A percentile compares a stretch with the other conserved stretches of the same genome.
phyloP scores from a whole-genome alignment of 2,329 filamentous ascomycete genomes.

The Arthroderma uncinatum region DNA sequence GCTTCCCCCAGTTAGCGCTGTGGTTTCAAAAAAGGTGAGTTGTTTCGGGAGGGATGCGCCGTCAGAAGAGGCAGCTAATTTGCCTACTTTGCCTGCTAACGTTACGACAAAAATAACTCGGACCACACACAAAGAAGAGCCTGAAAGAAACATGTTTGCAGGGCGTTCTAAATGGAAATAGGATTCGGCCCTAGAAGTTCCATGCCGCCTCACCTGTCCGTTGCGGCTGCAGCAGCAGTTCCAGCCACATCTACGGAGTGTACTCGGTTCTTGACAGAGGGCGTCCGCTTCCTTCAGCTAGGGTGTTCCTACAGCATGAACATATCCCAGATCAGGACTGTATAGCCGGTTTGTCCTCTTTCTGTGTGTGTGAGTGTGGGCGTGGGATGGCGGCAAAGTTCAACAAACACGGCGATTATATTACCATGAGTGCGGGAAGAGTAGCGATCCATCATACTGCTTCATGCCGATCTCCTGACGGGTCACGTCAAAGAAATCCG shows the following conservation, averaged over 20 bases:
- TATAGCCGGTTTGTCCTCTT: background rate
- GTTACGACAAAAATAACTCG: background rate
- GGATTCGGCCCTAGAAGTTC: background rate
- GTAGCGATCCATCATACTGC: background rate
- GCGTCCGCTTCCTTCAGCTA: background rate
- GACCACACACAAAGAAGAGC: background rate
- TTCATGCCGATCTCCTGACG: background rate
- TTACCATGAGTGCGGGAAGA: background rate
- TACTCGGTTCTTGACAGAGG: background rate
- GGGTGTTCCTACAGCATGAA: background rate
- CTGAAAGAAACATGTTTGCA: background rate
- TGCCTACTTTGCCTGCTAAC: background rate
- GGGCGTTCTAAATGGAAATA: background rate
- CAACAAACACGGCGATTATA: background rate
- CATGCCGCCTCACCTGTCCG: background rate
- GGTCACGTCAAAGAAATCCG: constrained; percentile 3
- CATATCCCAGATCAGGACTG: background rate
- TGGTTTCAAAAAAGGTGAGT: background rate
- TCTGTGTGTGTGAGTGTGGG: background rate
- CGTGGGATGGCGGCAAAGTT: background rate
- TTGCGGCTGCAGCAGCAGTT: constrained; percentile 2
- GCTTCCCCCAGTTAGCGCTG: background rate
- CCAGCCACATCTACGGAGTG: background rate
- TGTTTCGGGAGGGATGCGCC: background rate
- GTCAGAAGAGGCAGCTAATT: background rate